Base-by-base conservation (phyloP, 2,329 filamentous ascomycete genomes). In the Zymoseptoria brevis region DNA sequence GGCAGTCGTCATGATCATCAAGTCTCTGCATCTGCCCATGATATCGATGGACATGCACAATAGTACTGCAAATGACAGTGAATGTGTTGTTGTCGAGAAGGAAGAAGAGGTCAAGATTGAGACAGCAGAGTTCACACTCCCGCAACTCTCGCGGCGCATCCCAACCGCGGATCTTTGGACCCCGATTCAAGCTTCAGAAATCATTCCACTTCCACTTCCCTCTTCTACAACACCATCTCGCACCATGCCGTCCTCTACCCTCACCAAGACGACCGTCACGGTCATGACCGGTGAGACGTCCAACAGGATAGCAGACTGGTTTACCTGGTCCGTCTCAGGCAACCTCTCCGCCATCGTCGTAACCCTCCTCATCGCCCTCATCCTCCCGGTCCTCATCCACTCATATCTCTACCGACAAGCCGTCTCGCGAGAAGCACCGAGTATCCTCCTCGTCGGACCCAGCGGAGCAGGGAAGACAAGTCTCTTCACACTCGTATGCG, bases 391-490 rank as follows among this genome's bases (percentile, higher is more conserved):
- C 56, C 71, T 96, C 57, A 80, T 96, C 53, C 94, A 97, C 77
- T 73, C 83, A 59, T 77, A 87, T 71, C 82, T 96, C 71, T 85
- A 90, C 73, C 83, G 82, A 57, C 80, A 83, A 54, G 81, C 85
- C 13, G 86, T 88, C 68, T 61, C 64, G 19, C 64, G 63, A 56
- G 67, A 68, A 49, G 82, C 88, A 24, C 90, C 93, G 54, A 87
- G 87, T 7, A 85, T 97, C 61, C 79, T 96, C 8, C 82, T 96
- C 50, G 73, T 92, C 54, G 94, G 94, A 0, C 90, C 93, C 16
- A 86, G 87, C 58, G 88, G 87, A 63, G 83, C 85, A 54, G 94
- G 94, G 69, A 99, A 97, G 79, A 97, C 94, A 0, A 83, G 89
- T 8, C 84, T 97, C 35, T 77, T 91, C n/a, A 91, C 90, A 21